A percentile compares a stretch with the other conserved stretches of the same genome.
Conservation (phyloP, 202 grass and related monocot species). For the Setaria italica region DNA sequence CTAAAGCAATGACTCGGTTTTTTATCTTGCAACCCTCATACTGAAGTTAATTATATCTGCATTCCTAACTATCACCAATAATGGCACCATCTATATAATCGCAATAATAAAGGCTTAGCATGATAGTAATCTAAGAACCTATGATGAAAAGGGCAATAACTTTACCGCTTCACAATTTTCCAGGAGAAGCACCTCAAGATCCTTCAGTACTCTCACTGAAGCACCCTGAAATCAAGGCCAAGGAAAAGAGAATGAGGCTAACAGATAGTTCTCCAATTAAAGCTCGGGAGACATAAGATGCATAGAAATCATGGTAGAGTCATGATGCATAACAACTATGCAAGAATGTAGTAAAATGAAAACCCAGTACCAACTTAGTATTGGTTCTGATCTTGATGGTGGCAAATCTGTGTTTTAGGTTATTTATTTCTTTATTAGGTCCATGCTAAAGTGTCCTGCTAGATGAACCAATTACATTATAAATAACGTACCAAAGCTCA, state of each 20-base stretch:
- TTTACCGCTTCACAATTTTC: constrained; percentile 85
- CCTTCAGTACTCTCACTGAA: constrained; percentile 67
- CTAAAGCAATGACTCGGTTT: constrained; percentile 11
- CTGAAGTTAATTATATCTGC: constrained; percentile 8
- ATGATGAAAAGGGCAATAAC: constrained; percentile 18
- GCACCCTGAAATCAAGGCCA: constrained; percentile 64
- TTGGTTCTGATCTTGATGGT: neutral
- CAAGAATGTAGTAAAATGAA: constrained; percentile 4
- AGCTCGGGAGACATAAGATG: neutral
- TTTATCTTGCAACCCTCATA: neutral
- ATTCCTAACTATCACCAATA: constrained; percentile 4
- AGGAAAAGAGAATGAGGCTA: constrained; percentile 15
- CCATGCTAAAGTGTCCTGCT: neutral
- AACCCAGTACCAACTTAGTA: neutral
- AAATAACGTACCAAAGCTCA: constrained; percentile 21
- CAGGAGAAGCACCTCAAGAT: constrained; percentile 79
- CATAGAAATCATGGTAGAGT: neutral
- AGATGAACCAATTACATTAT: neutral
- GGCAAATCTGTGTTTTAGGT: neutral
- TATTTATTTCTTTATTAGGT: neutral
- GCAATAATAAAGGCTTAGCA: neutral
- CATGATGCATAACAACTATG: constrained; percentile 14
- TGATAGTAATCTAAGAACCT: neutral
- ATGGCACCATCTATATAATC: neutral
- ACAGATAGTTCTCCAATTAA: neutral